A percentile compares a stretch with the other conserved stretches of the same genome.
Evolutionary conservation across 202 grass and related monocot genomes (phyloP).

Genomic region (Zoysia matrella): DNA sequence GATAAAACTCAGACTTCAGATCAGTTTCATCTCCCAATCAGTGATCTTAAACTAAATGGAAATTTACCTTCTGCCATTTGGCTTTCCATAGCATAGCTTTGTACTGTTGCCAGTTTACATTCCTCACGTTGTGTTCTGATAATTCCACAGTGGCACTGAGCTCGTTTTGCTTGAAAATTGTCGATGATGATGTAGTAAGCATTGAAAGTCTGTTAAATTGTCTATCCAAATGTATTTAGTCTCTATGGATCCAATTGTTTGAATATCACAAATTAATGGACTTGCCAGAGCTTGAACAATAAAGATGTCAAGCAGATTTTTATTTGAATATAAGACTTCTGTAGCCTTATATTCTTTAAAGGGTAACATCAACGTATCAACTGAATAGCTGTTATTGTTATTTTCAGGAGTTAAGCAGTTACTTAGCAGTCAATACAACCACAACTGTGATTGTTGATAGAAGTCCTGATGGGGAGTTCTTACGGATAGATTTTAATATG

Average conservation of each 20-base stretch:
- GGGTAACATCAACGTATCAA: not conserved
- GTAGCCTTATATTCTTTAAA: constrained; percentile 20
- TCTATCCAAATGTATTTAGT: not conserved
- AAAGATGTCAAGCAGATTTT: constrained; percentile 10
- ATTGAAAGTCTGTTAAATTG: constrained; percentile 7
- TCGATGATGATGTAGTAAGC: not conserved
- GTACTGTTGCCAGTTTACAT: not conserved
- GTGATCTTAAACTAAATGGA: constrained; percentile 8
- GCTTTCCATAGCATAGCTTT: not conserved
- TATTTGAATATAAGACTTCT: not conserved
- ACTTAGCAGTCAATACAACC: constrained; percentile 84
- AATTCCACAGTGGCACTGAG: not conserved
- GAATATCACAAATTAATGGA: constrained; percentile 5
- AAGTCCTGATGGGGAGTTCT: constrained; percentile 91
- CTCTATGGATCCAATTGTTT: constrained; percentile 5
- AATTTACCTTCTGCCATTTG: not conserved
- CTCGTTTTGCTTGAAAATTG: not conserved
- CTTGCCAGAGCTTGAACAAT: constrained; percentile 8
- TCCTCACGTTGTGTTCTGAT: not conserved
- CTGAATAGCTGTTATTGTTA: constrained; percentile 43
- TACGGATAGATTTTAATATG: constrained; percentile 96
- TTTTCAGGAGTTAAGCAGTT: constrained; percentile 88
- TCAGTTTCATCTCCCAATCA: not conserved
- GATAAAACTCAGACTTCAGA: too few species aligned
- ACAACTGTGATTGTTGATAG: constrained; percentile 96